A percentile compares a stretch with the other conserved stretches of the same genome.
Conservation (phyloP, 495 filamentous ascomycete species). For the Trichoderma virens region DNA sequence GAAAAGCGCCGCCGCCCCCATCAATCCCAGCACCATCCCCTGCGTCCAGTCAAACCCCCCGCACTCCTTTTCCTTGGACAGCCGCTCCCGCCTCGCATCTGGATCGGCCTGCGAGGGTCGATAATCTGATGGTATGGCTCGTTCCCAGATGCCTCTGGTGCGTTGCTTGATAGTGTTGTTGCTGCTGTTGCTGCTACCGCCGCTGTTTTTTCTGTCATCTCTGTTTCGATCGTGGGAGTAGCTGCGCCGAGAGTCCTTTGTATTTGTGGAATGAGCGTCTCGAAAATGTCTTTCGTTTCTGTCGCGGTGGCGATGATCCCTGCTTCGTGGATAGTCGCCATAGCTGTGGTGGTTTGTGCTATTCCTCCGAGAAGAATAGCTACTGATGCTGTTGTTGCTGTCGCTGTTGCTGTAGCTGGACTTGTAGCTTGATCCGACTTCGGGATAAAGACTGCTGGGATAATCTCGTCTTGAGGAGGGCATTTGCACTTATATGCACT, state of each 20-base stretch:
- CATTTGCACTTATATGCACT: background rate
- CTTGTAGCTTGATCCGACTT: background rate
- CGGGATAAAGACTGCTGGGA: background rate
- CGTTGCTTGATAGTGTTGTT: background rate
- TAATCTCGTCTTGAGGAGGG: conserved; percentile 2
- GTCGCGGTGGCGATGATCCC: background rate
- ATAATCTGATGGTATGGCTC: background rate
- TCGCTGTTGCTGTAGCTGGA: background rate
- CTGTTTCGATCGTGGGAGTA: too few species aligned
- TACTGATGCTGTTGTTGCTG: background rate
- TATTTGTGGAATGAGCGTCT: background rate
- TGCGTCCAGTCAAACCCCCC: conserved; percentile 19
- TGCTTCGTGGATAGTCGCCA: background rate
- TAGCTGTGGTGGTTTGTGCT: background rate
- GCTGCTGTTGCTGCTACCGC: background rate
- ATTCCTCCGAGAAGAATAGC: background rate
- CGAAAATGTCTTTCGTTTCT: background rate
- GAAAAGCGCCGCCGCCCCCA: conserved; percentile 14
- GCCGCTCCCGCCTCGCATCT: background rate
- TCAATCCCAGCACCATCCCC: conserved; percentile 13
- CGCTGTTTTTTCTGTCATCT: too few species aligned
- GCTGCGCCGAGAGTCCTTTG: too few species aligned
- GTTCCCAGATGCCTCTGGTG: background rate
- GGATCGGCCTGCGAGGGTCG: background rate
- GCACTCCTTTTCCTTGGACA: conserved; percentile 16